Evolutionary conservation across 441 rosid species (phyloP), one percentile per base, ranked within the genome.

Genomic region (Gossypium schwendimanii): DNA sequence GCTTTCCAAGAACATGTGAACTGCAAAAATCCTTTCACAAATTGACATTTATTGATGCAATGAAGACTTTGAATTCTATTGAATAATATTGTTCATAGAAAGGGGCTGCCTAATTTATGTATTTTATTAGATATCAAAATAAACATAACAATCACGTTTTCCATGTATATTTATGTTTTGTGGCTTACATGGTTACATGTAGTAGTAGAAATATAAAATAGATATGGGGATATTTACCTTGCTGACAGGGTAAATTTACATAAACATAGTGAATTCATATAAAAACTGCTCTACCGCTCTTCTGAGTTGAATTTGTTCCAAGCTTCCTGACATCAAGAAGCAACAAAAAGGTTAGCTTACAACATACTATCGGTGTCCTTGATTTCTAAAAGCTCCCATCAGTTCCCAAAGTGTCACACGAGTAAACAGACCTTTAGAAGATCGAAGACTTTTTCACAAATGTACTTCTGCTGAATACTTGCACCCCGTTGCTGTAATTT

Each of bases 401-500:
- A 62, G 0, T n/a, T 28, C 18, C 24, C 5, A 3, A 7, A 39
- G 50, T 9, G 6, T 12, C 6, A 50, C 20, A 45, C 10, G 5
- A 70, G 61, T 12, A 12, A 62, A 60, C 74, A 3, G 52, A 94
- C 97, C 97, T 94, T 92, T 11, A 91, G 88, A 81, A 94, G 97
- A 87, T 94, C 98, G 24, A 90, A 91, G 75, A 91, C 97, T 84
- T 92, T 94, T 84, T 92, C 97, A 0, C 92, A 94, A 26, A 92
- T 80, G 78, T 91, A 94, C 77, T 91, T 92, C 78, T 95, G 98
- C 70, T 89, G 98, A 80, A 92, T 85, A 71, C 80, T 92, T 17
- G 98, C 98, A 55, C 98, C 93, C 28, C 96, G 80, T 78, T 92
- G 98, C 65, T 92, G 98, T 78, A 95, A 82, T 84, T 95, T 92